Base-by-base conservation (phyloP, 2,329 filamentous ascomycete species). In the Ceratocystis ficicola region DNA sequence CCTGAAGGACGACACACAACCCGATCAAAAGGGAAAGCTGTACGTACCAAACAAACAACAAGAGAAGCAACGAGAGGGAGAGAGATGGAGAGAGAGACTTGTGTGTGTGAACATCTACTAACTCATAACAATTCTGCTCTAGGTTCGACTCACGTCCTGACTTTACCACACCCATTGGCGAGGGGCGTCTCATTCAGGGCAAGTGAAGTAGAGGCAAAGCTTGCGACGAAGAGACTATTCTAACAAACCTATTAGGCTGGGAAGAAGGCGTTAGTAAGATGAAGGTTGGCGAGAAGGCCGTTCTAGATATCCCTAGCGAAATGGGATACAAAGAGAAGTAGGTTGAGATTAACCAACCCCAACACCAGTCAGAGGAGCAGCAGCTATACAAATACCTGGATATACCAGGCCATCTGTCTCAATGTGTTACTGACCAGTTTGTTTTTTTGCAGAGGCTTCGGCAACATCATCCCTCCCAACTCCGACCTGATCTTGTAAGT, bases 221-320 rank as follows among this genome's bases (percentile, higher is more conserved):
- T 22, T 8, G n/a, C 44, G 3, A 25, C 48, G 2, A n/a, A 52
- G 36, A 41, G 36, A 12, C 15, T 12, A 41, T 15, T 10, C 25
- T 17, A 48, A 63, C 57, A 63, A 32, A 25, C 15, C 25, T 22
- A 44, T 36, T 50, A 91, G 89, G 85, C 71, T 95, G 84, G 90
- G 91, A 90, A 73, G 86, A 96, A 77, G 92, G 88, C 70, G 91
- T 97, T 64, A 78, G 80, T 62, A 80, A 84, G 73, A 96, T 99
- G 93, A 86, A 87, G 74, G 80, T 95, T 67, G 92, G 93, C 74
- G 93, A 97, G 83, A 93, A 89, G 80, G 86, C 90, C 65, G 89
- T 84, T 63, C 81, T 99, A 70, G 87, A 86, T 70, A 96, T 97
- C 74, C 83, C 86, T 69, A 86, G 84, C 72, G 84, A 87, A 73